Evolutionary conservation across 345 rosid species (phyloP).

Genomic region (Jatropha curcas): DNA sequence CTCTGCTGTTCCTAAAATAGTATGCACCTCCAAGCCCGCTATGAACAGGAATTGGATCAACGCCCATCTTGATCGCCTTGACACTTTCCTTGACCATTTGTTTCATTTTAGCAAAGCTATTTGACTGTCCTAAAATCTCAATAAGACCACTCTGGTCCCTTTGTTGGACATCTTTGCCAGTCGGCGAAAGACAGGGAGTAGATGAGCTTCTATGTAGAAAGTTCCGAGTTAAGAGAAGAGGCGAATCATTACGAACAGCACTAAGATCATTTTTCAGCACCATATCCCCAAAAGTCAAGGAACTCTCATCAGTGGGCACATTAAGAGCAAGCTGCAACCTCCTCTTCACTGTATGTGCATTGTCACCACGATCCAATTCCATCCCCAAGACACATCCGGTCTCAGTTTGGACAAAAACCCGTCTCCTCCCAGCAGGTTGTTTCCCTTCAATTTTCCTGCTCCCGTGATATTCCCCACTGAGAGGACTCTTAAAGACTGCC

Average conservation of each 20-base stretch:
- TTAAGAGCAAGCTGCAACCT: constrained; percentile 92
- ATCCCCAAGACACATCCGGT: constrained; percentile 96
- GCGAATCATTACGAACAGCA: constrained; percentile 82
- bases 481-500: constrained; percentile 73
- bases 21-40: constrained; percentile 98
- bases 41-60: constrained; percentile 73
- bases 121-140: constrained; percentile 77
- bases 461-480: constrained; percentile 60
- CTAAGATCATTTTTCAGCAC: constrained; percentile 87
- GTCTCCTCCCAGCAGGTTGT: constrained; percentile 72
- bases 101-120: constrained; percentile 47
- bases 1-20: constrained; percentile 69
- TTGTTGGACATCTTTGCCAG: constrained; percentile 75
- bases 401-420: constrained; percentile 94
- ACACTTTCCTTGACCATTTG: constrained; percentile 65
- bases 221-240: constrained; percentile 80
- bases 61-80: constrained; percentile 82
- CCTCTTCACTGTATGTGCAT: constrained; percentile 87
- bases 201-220: constrained; percentile 87
- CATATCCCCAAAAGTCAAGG: constrained; percentile 80
- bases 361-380: constrained; percentile 96
- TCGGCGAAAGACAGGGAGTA: constrained; percentile 96
- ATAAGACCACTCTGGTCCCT: constrained; percentile 83
- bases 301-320: constrained; percentile 77
- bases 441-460: constrained; percentile 61